phyloP scores from a whole-genome alignment of 2,329 filamentous ascomycete genomes.

The Chaetomiaceae sp. region DNA sequence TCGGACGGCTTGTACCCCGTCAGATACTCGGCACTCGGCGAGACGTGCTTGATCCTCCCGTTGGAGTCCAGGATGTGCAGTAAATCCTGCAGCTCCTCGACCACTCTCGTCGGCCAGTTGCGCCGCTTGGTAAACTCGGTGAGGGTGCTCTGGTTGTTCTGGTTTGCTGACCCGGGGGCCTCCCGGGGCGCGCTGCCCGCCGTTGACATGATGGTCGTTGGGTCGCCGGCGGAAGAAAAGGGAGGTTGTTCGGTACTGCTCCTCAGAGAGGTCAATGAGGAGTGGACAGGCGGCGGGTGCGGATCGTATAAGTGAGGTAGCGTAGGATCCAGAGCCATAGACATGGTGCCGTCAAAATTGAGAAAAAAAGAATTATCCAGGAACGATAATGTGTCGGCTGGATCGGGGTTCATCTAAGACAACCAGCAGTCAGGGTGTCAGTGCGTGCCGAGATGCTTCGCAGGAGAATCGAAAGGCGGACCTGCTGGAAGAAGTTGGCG shows the following conservation, averaged over 20 bases:
- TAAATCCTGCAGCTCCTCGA: slow-evolving; percentile 86
- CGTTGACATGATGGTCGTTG: slow-evolving; percentile 10
- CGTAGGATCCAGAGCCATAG: slow-evolving; percentile 40
- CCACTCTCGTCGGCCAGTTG: slow-evolving; percentile 82
- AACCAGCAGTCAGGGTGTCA: slow-evolving; percentile 19
- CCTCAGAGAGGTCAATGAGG: slow-evolving; percentile 5
- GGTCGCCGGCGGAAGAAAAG: slow-evolving; percentile 19
- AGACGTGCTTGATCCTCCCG: slow-evolving; percentile 80
- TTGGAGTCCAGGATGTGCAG: slow-evolving; percentile 82
- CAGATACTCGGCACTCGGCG: slow-evolving; percentile 67
- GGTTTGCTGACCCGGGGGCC: slow-evolving; percentile 19
- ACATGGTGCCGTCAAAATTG: slow-evolving; percentile 32
- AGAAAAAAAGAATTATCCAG: slow-evolving; percentile 40
- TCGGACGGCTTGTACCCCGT: slow-evolving; percentile 71
- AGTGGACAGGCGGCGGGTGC: slow-evolving; percentile 18
- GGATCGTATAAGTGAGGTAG: slow-evolving; percentile 28
- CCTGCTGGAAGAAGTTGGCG: slow-evolving; percentile 18
- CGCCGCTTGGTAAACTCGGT: slow-evolving; percentile 57
- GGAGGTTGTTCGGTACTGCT: slow-evolving; percentile 12
- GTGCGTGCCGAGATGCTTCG: slow-evolving; percentile 5
- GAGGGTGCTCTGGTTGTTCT: slow-evolving; percentile 36
- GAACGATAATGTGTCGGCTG: slow-evolving; percentile 40
- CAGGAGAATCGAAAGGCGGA: slow-evolving; percentile 17
- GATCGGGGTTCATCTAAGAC: slow-evolving; percentile 28
- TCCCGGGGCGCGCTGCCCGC: slow-evolving; percentile 17